Percentiles rank a stretch among this genome's conserved stretches.
phyloP scores from a whole-genome alignment of 768 basidiomycete species.

The Suillus spraguei region DNA sequence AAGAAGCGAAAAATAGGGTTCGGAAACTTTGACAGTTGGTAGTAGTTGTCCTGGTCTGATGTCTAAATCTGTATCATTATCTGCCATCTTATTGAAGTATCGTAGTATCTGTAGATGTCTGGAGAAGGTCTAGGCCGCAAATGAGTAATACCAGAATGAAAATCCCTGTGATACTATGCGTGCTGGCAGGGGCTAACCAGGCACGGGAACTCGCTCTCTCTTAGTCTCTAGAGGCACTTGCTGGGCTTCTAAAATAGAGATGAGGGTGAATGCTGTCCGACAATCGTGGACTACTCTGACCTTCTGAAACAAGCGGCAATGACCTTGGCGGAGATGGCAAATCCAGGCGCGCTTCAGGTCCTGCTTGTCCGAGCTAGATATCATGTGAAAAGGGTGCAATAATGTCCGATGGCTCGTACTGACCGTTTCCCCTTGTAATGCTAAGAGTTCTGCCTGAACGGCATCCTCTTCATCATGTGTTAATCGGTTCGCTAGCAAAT shows the following conservation, averaged over 20 bases:
- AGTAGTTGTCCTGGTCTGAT: slow-evolving; percentile 8
- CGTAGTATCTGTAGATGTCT: not conserved
- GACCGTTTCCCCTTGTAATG: slow-evolving; percentile 67
- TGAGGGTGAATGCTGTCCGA: slow-evolving; percentile 11
- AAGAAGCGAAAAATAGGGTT: slow-evolving; percentile 89
- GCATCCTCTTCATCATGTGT: slow-evolving; percentile 92
- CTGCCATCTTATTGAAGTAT: not conserved
- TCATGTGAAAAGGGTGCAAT: not conserved
- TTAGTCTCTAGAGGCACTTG: slow-evolving; percentile 1
- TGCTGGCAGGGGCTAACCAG: slow-evolving; percentile 16
- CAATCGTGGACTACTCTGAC: slow-evolving; percentile 33
- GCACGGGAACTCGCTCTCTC: slow-evolving; percentile 22
- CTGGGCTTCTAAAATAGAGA: slow-evolving; percentile 10
- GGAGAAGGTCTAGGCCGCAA: not conserved
- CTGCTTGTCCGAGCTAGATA: slow-evolving; percentile 34
- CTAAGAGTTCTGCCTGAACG: slow-evolving; percentile 80
- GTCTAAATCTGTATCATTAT: slow-evolving; percentile 1
- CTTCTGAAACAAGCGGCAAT: slow-evolving; percentile 37
- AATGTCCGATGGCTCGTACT: slow-evolving; percentile 1
- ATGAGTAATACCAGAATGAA: not conserved
- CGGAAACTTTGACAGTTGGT: slow-evolving; percentile 90
- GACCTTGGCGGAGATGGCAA: slow-evolving; percentile 59
- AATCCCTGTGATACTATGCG: not conserved
- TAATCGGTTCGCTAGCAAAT: slow-evolving; percentile 80
- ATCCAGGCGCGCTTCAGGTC: slow-evolving; percentile 32